Evolutionary conservation across 1,284 basidiomycete species (phyloP).

Genomic region (Puccinia coronata): DNA sequence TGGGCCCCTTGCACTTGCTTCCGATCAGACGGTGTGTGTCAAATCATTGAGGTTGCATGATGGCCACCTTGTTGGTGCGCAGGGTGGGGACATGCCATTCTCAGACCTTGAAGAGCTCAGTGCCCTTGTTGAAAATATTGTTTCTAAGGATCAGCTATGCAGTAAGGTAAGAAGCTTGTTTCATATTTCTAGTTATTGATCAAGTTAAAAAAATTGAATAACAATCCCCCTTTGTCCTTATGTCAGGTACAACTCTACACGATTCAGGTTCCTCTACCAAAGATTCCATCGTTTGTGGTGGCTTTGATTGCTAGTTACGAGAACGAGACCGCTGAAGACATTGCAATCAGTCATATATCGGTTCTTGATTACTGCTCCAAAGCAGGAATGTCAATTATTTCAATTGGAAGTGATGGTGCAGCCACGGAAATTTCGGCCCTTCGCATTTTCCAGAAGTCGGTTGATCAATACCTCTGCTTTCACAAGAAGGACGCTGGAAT

Average conservation of each 20-base stretch:
- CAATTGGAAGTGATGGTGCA: conserved; percentile 35
- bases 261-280: no score
- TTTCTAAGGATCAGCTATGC: not conserved
- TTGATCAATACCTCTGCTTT: not conserved
- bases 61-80: no score
- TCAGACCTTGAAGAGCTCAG: not conserved
- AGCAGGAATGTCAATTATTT: conserved; percentile 19
- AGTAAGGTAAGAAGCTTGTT: not conserved
- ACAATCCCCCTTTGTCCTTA: not conserved
- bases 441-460: not conserved
- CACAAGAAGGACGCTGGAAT: not conserved
- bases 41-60: conserved; percentile 12
- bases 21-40: conserved; percentile 26
- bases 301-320: no score
- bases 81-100: no score
- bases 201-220: no score
- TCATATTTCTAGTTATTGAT: no score
- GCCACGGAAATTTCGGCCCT: no score
- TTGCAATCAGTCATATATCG: no score
- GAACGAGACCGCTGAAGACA: no score
- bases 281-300: conserved; percentile 14
- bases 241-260: conserved; percentile 12
- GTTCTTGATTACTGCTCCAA: conserved; percentile 13
- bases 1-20: conserved; percentile 14
- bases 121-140: not conserved